These are phyloP conservation scores for Hyaloperonospora arabidopsidis DNA, from an alignment of 352 stramenopile genomes.

Conservation along the genomic window DNA sequence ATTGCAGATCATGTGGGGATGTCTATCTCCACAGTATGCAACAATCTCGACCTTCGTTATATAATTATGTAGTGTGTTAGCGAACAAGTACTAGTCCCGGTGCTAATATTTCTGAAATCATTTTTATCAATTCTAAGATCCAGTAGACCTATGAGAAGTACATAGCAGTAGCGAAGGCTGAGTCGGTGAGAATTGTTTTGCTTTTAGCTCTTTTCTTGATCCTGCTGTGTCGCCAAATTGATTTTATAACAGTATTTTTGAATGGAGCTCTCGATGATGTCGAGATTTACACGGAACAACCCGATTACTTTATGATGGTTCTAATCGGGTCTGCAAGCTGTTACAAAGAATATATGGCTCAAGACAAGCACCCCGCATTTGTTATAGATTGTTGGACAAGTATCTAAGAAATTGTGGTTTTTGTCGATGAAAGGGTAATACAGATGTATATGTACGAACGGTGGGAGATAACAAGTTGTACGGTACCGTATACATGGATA, in stretches of 20 bases:
- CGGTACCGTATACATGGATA: slow-evolving; percentile 8
- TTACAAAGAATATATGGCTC: slow-evolving; percentile 4
- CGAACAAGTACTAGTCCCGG: no score
- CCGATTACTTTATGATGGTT: slow-evolving; percentile 4
- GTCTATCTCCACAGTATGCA: no score
- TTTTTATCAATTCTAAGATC: no score
- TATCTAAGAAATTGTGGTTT: slow-evolving; percentile 3
- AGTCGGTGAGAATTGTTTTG: slow-evolving; percentile 6
- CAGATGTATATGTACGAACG: slow-evolving; percentile 1
- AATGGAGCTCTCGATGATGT: slow-evolving; percentile 7
- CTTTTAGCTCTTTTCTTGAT: slow-evolving; percentile 4
- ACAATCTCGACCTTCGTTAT: no score
- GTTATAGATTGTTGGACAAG: neutral
- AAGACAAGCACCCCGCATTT: neutral
- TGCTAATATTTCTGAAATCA: no score
- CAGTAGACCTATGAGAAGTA: no score
- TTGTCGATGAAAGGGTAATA: neutral
- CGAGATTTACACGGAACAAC: slow-evolving; percentile 11
- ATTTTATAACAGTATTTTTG: slow-evolving; percentile 4
- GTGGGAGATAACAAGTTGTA: slow-evolving; percentile 1
- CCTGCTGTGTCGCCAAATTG: slow-evolving; percentile 3
- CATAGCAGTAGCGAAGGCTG: slow-evolving; percentile 2
- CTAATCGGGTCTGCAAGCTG: slow-evolving; percentile 3
- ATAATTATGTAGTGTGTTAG: no score
- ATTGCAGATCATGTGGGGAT: no score